phyloP scores from a whole-genome alignment of 768 basidiomycete species.

The Hydnum rufescens region DNA sequence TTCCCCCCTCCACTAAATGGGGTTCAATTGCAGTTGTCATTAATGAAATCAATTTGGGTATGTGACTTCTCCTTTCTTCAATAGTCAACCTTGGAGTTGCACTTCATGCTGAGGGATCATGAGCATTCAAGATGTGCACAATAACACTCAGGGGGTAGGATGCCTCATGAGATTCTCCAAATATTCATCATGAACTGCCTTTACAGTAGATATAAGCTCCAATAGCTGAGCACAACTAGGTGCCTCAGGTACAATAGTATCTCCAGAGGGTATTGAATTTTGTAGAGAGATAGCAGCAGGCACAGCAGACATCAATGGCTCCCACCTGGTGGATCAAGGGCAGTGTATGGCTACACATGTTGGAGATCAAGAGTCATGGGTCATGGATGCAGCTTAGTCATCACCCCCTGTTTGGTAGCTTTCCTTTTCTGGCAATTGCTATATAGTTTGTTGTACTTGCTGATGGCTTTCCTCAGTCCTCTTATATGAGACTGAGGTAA shows the following conservation, averaged over 20 bases:
- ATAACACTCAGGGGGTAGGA: constrained; percentile 97
- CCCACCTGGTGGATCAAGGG: constrained; percentile 16
- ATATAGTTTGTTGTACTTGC: too few relatives aligned
- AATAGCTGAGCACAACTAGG: constrained; percentile 12
- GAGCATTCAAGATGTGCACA: constrained; percentile 84
- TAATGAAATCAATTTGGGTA: constrained; percentile 88
- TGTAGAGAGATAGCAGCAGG: constrained; percentile 24
- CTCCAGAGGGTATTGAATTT: constrained; percentile 19
- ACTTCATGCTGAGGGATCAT: constrained; percentile 93
- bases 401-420: too few relatives aligned
- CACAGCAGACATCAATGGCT: constrained; percentile 19
- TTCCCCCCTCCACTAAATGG: too few relatives aligned
- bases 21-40: constrained; percentile 97
- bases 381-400: too few relatives aligned
- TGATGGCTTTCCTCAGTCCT: too few relatives aligned
- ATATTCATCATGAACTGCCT: constrained; percentile 88
- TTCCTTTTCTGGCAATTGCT: too few relatives aligned
- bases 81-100: constrained; percentile 82
- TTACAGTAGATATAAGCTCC: constrained; percentile 88
- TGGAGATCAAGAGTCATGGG: too few relatives aligned
- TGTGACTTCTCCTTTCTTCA: constrained; percentile 91
- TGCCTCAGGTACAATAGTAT: constrained; percentile 13
- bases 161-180: constrained; percentile 96
- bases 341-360: background rate
- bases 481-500: too few relatives aligned